These are phyloP conservation scores for Macrocystidia cucumis DNA, from an alignment of 1,284 basidiomycete genomes.

Conservation along the genomic window DNA sequence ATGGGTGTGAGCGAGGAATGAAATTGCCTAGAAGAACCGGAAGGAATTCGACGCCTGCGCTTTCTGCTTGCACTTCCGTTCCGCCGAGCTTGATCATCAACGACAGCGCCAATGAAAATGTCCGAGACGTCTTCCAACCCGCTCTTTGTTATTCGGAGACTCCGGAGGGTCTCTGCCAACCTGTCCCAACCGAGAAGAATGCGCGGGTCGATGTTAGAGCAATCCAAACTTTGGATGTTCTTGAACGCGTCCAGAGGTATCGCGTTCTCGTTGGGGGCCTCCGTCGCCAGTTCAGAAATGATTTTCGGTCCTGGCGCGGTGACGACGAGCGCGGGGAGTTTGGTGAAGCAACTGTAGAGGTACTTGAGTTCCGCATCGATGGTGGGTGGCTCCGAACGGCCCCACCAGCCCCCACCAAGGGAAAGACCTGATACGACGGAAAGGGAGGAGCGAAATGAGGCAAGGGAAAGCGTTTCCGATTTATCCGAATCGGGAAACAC, in stretches of 20 bases:
- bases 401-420: constrained; percentile 66
- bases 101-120: constrained; percentile 69
- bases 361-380: constrained; percentile 76
- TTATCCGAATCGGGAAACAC: constrained; percentile 48
- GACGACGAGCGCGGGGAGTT: constrained; percentile 72
- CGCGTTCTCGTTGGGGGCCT: constrained; percentile 68
- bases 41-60: constrained; percentile 36
- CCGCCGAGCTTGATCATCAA: constrained; percentile 64
- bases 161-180: constrained; percentile 63
- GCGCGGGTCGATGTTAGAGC: constrained; percentile 77
- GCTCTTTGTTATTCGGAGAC: constrained; percentile 69
- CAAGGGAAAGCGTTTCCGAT: constrained; percentile 70
- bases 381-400: constrained; percentile 42
- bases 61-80: constrained; percentile 42
- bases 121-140: constrained; percentile 81
- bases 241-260: constrained; percentile 82
- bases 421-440: constrained; percentile 74
- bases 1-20: constrained; percentile 46
- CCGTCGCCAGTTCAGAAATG: constrained; percentile 64
- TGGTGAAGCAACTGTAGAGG: constrained; percentile 84
- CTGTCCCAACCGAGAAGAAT: constrained; percentile 82
- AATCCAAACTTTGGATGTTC: constrained; percentile 69
- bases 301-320: constrained; percentile 52
- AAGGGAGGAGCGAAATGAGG: constrained; percentile 74
- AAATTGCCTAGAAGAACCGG: constrained; percentile 31